Conservation (phyloP, 2,329 filamentous ascomycete genomes). For the Colletotrichum gigasporum region DNA sequence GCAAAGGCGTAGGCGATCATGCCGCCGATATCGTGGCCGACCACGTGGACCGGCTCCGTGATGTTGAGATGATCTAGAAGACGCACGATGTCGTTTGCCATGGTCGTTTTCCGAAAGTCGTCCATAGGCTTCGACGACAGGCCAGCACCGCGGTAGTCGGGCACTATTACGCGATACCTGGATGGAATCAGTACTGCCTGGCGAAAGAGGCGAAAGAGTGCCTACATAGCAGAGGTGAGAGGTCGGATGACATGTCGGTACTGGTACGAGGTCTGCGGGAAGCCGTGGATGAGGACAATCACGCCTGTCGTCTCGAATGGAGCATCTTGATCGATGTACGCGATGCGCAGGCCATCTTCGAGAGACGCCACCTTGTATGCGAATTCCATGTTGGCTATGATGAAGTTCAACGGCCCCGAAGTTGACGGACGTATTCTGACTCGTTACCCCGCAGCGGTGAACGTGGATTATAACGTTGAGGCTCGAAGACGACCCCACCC, state of each 20-base stretch:
- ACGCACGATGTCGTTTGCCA: constrained; percentile 49
- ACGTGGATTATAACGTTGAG: no score
- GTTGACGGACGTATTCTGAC: no score
- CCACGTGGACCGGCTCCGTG: constrained; percentile 48
- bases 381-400: no score
- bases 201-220: no score
- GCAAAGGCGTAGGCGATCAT: constrained; percentile 44
- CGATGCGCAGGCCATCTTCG: not conserved
- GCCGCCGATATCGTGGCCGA: constrained; percentile 58
- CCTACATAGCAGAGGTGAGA: constrained; percentile 44
- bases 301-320: constrained; percentile 35
- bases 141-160: constrained; percentile 51
- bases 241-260: constrained; percentile 49
- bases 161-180: constrained; percentile 46
- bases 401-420: no score
- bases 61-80: constrained; percentile 43
- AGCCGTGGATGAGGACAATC: constrained; percentile 57
- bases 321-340: not conserved
- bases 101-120: constrained; percentile 50
- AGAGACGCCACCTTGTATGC: no score
- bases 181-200: not conserved
- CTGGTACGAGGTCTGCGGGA: constrained; percentile 56
- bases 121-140: constrained; percentile 44
- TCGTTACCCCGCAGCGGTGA: no score
- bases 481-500: no score